Evolutionary conservation across 768 basidiomycete species (phyloP).

Genomic region (Xerocomellus dryophilus): DNA sequence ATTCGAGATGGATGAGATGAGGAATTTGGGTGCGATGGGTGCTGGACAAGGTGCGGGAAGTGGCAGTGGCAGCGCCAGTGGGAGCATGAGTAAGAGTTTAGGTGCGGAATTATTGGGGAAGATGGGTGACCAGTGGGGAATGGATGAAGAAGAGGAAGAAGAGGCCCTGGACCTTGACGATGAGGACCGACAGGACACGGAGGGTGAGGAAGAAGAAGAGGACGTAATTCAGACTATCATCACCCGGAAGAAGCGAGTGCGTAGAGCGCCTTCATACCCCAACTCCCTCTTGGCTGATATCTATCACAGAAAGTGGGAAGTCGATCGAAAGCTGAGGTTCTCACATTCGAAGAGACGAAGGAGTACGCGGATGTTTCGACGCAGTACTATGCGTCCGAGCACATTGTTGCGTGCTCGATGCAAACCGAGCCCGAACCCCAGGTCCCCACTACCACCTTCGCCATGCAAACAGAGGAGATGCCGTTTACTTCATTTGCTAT

Average conservation of each 20-base stretch:
- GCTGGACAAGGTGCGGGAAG: slow-evolving; percentile 37
- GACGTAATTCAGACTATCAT: slow-evolving; percentile 88
- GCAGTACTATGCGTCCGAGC: slow-evolving; percentile 62
- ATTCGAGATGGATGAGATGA: slow-evolving; percentile 91
- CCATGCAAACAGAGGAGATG: slow-evolving; percentile 54
- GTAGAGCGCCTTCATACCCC: slow-evolving; percentile 10
- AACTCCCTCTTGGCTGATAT: slow-evolving; percentile 13
- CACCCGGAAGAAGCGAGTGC: slow-evolving; percentile 73
- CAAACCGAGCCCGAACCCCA: slow-evolving; percentile 66
- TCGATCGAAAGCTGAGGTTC: slow-evolving; percentile 48
- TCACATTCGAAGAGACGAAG: slow-evolving; percentile 55
- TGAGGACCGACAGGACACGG: slow-evolving; percentile 52
- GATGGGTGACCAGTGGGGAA: slow-evolving; percentile 47
- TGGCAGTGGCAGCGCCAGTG: slow-evolving; percentile 47
- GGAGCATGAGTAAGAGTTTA: slow-evolving; percentile 67
- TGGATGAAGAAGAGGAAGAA: slow-evolving; percentile 43
- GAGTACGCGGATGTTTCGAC: slow-evolving; percentile 75
- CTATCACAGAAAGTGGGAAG: slow-evolving; percentile 59
- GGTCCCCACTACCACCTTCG: slow-evolving; percentile 43
- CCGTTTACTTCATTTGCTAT: slow-evolving; percentile 25
- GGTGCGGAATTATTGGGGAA: slow-evolving; percentile 70
- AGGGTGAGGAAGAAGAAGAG: slow-evolving; percentile 56
- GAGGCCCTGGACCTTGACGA: slow-evolving; percentile 33
- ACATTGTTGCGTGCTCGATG: slow-evolving; percentile 42
- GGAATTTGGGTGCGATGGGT: slow-evolving; percentile 44